Evolutionary conservation across 129 eudicot species (phyloP).

Genomic region (Kitagawia praeruptora): DNA sequence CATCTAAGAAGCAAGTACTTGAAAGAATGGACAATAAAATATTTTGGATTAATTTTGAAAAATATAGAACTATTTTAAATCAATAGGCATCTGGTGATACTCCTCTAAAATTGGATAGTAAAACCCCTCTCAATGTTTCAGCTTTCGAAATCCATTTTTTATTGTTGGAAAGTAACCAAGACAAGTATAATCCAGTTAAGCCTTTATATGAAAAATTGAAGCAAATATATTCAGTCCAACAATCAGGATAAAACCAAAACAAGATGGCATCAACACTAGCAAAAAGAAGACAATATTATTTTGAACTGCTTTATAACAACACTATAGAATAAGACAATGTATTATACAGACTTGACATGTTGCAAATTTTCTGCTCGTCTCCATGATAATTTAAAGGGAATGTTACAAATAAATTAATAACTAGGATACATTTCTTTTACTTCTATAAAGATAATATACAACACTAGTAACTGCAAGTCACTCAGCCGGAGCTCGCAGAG

Average conservation of each 20-base stretch:
- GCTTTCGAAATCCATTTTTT: no score
- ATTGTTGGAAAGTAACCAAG: no score
- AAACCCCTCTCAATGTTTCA: no score
- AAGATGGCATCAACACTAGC: neutral
- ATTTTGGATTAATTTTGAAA: neutral
- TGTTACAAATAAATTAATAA: neutral
- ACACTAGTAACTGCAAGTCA: neutral
- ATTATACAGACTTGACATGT: neutral
- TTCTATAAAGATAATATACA: constrained; percentile 3
- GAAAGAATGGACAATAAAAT: neutral
- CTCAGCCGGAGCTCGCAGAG: constrained; percentile 66
- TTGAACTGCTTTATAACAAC: neutral
- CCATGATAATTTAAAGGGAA: neutral
- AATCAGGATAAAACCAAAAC: neutral
- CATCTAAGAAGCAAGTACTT: no score
- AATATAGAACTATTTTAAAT: no score
- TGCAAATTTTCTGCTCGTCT: neutral
- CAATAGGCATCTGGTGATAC: no score
- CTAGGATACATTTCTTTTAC: neutral
- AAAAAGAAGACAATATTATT: neutral
- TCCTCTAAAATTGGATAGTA: no score
- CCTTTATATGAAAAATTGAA: neutral
- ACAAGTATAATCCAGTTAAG: neutral
- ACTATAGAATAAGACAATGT: neutral
- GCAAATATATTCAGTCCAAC: neutral